Conservation (phyloP, 1,139 yeast genomes). For the Pichia sp. region DNA sequence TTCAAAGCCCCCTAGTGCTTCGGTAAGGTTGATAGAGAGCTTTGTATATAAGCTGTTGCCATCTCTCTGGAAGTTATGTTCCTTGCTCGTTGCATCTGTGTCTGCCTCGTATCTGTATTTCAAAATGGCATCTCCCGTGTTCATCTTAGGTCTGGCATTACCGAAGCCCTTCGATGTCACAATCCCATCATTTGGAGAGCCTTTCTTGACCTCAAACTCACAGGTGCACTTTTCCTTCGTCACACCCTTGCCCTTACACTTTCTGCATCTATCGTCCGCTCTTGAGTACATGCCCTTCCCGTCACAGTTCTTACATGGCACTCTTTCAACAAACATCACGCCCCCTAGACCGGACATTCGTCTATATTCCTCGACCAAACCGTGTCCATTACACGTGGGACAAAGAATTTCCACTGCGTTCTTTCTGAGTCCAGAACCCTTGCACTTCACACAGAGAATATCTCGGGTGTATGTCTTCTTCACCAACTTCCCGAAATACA, state of each 20-base stretch:
- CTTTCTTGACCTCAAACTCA: slow-evolving; percentile 74
- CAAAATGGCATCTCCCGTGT: slow-evolving; percentile 75
- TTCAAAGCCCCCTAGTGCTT: slow-evolving; percentile 75
- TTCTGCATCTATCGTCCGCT: slow-evolving; percentile 70
- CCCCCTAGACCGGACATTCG: slow-evolving; percentile 66
- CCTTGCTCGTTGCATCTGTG: background rate
- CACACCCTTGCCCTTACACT: slow-evolving; percentile 64
- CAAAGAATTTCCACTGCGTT: slow-evolving; percentile 54
- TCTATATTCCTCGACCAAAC: slow-evolving; percentile 54
- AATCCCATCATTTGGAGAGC: slow-evolving; percentile 52
- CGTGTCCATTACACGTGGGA: slow-evolving; percentile 69
- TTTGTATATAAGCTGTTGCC: slow-evolving; percentile 63
- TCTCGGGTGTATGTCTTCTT: slow-evolving; percentile 73
- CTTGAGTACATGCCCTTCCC: slow-evolving; percentile 66
- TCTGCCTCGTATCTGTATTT: slow-evolving; percentile 30
- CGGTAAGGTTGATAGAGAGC: slow-evolving; percentile 63
- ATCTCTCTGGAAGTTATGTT: slow-evolving; percentile 43
- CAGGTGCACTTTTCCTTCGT: slow-evolving; percentile 66
- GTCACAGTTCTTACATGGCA: slow-evolving; percentile 64
- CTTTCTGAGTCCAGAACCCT: slow-evolving; percentile 69
- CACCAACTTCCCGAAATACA: slow-evolving; percentile 76
- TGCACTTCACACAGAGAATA: slow-evolving; percentile 64
- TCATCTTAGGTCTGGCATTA: slow-evolving; percentile 71
- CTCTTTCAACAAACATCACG: slow-evolving; percentile 58
- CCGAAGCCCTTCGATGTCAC: slow-evolving; percentile 66